These are phyloP conservation scores for Baorangia bicolor DNA, from an alignment of 768 basidiomycete genomes.

Conservation along the genomic window DNA sequence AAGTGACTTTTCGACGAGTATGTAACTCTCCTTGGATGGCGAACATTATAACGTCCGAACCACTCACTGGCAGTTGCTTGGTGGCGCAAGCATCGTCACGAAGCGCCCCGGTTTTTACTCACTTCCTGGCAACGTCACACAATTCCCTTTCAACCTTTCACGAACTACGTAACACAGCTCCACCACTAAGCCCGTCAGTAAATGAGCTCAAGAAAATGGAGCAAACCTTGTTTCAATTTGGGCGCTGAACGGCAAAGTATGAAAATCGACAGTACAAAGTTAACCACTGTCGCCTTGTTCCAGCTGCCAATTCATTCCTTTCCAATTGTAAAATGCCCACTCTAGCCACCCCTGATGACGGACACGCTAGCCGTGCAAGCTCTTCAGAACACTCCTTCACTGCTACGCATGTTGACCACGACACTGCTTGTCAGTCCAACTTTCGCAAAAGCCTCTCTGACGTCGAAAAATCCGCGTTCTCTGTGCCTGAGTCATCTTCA, in stretches of 20 bases:
- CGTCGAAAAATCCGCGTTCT: conserved; percentile 9
- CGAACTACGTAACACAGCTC: conserved; percentile 18
- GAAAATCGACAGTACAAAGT: not conserved
- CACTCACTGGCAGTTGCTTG: not conserved
- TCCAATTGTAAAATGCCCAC: conserved; percentile 14
- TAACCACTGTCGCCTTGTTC: not conserved
- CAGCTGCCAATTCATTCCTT: conserved; percentile 17
- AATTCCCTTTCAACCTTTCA: not conserved
- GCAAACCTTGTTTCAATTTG: not conserved
- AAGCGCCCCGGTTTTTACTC: not conserved
- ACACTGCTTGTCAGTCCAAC: not conserved
- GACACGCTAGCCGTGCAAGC: conserved; percentile 12
- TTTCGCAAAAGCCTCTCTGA: not conserved
- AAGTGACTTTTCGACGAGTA: not conserved
- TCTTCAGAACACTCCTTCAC: conserved; percentile 14
- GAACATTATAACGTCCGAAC: not conserved
- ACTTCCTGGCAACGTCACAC: not conserved
- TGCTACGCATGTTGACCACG: conserved; percentile 7
- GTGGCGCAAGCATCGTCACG: not conserved
- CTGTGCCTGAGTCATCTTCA: conserved; percentile 1
- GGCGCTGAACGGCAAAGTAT: not conserved
- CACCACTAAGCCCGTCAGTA: conserved; percentile 1
- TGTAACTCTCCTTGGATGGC: not conserved
- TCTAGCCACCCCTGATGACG: conserved; percentile 8
- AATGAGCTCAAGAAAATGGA: not conserved